Percentiles rank a stretch among this genome's conserved stretches.
phyloP scores from a whole-genome alignment of 1,284 basidiomycete species.

The Mycena sp. region DNA sequence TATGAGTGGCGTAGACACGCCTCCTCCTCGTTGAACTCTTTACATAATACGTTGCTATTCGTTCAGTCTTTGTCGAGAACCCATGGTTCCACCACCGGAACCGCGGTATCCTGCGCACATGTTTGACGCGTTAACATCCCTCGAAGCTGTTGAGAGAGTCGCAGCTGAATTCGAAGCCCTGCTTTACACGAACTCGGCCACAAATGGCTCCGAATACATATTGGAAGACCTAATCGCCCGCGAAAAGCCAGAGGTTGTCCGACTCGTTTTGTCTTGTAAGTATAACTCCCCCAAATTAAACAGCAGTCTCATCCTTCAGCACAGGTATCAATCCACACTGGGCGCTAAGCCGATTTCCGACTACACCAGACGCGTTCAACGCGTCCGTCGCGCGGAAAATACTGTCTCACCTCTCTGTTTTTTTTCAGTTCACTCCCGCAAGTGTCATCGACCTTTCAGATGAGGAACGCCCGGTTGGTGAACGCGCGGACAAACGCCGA shows the following conservation, averaged over 20 bases:
- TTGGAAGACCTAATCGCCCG: slow-evolving; percentile 5
- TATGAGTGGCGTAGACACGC: too few relatives aligned
- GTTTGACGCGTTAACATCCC: slow-evolving; percentile 17
- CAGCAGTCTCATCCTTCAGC: neutral
- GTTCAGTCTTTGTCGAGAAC: neutral
- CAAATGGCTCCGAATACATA: slow-evolving; percentile 2
- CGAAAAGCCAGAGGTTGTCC: slow-evolving; percentile 15
- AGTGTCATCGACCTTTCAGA: slow-evolving; percentile 15
- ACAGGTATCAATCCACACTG: slow-evolving; percentile 18
- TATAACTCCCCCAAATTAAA: neutral
- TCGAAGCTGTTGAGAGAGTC: slow-evolving; percentile 2
- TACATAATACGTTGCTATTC: neutral
- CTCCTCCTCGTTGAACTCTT: neutral
- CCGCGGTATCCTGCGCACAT: slow-evolving; percentile 12
- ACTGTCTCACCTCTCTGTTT: slow-evolving; percentile 11
- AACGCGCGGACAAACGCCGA: slow-evolving; percentile 19
- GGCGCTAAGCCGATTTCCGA: slow-evolving; percentile 17
- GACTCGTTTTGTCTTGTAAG: slow-evolving; percentile 24
- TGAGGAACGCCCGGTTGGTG: slow-evolving; percentile 11
- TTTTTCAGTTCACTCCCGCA: slow-evolving; percentile 21
- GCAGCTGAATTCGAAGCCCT: slow-evolving; percentile 8
- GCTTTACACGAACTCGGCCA: slow-evolving; percentile 3
- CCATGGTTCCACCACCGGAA: neutral
- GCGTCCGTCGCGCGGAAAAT: slow-evolving; percentile 12
- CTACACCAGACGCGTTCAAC: slow-evolving; percentile 4